phyloP scores from a whole-genome alignment of 2,329 filamentous ascomycete genomes.

The Pseudofabraea citricarpa region DNA sequence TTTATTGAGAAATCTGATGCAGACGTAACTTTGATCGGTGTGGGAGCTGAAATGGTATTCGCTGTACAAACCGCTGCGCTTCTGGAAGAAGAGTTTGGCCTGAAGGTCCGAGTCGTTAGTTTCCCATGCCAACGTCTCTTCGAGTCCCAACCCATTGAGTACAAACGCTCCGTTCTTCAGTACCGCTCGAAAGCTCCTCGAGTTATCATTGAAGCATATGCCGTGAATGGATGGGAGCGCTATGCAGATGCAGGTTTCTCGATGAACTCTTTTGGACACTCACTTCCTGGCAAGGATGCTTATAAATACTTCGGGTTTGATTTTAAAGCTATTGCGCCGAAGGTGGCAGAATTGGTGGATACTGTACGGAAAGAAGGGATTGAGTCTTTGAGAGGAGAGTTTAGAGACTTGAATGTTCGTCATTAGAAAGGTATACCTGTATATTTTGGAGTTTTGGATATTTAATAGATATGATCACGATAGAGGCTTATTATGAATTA shows the following conservation, averaged over 20 bases:
- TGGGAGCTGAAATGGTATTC: constrained; percentile 34
- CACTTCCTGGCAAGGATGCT: constrained; percentile 46
- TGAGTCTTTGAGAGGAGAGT: constrained; percentile 10
- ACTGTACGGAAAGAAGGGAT: constrained; percentile 25
- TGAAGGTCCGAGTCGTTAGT: constrained; percentile 36
- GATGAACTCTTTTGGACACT: constrained; percentile 51
- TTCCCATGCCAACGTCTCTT: constrained; percentile 42
- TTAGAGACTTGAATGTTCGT: constrained; percentile 10
- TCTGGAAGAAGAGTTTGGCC: constrained; percentile 30
- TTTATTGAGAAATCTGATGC: constrained; percentile 39
- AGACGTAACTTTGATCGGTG: constrained; percentile 39
- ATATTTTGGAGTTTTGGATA: too few relatives aligned
- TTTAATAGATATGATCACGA: too few relatives aligned
- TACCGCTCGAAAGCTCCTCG: constrained; percentile 37
- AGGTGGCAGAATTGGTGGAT: constrained; percentile 24
- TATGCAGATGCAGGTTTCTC: constrained; percentile 53
- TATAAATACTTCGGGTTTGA: constrained; percentile 54
- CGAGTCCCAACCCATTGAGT: constrained; percentile 36
- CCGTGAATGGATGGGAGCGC: constrained; percentile 53
- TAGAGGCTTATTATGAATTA: too few relatives aligned
- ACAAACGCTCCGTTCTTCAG: constrained; percentile 40
- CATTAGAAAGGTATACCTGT: too few relatives aligned
- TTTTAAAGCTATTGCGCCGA: constrained; percentile 34
- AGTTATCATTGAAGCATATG: constrained; percentile 57
- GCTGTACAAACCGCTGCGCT: constrained; percentile 36